Evolutionary conservation across 2,329 filamentous ascomycete species (phyloP).

Genomic region (Phoma sp.): DNA sequence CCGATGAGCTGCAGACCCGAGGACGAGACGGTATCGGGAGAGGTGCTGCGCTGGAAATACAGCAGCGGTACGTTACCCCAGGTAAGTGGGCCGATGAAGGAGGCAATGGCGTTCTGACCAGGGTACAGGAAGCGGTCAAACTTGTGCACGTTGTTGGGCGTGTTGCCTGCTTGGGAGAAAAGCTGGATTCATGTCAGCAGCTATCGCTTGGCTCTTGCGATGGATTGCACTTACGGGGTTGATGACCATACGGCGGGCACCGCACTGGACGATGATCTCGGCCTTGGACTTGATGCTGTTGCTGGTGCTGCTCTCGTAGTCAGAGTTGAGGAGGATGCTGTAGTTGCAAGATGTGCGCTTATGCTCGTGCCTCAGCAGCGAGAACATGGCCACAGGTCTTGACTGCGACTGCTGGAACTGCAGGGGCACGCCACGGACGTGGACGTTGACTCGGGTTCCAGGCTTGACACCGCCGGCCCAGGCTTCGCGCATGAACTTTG

Average conservation of each 20-base stretch:
- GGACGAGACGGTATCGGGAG: constrained; percentile 25
- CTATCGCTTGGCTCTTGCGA: background rate
- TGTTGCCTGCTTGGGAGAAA: constrained; percentile 87
- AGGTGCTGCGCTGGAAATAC: constrained; percentile 73
- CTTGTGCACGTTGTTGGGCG: constrained; percentile 96
- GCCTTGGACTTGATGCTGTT: constrained; percentile 88
- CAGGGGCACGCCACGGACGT: constrained; percentile 68
- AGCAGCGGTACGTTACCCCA: constrained; percentile 92
- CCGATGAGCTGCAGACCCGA: constrained; percentile 72
- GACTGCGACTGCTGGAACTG: constrained; percentile 60
- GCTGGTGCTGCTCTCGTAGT: constrained; percentile 75
- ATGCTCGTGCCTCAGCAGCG: constrained; percentile 90
- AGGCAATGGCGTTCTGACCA: constrained; percentile 85
- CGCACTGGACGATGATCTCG: constrained; percentile 88
- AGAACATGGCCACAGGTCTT: constrained; percentile 76
- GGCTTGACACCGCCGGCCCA: constrained; percentile 85
- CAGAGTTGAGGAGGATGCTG: constrained; percentile 82
- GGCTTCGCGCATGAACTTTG: constrained; percentile 77
- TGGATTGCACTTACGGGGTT: constrained; percentile 64
- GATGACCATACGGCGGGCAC: constrained; percentile 82
- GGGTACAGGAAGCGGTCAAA: constrained; percentile 92
- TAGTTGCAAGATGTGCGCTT: constrained; percentile 88
- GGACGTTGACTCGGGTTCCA: constrained; percentile 81
- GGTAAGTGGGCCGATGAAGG: constrained; percentile 86
- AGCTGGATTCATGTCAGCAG: constrained; percentile 50